phyloP scores from a whole-genome alignment of 495 filamentous ascomycete species.

The Penicillium cosmopolitanum region DNA sequence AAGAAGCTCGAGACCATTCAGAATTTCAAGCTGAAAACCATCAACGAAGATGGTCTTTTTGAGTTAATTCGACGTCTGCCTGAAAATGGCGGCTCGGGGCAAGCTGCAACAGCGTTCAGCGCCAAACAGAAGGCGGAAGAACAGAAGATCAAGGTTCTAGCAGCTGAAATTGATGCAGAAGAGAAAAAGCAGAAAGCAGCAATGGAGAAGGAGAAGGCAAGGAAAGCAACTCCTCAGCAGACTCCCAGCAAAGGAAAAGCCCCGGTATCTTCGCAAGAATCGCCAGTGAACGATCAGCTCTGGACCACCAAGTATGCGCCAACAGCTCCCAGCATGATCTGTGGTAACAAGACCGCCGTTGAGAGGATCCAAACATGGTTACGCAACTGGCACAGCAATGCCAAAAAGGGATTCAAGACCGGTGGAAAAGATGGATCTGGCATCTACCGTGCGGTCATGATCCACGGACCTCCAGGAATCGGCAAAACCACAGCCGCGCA shows the following conservation, averaged over 20 bases:
- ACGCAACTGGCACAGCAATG: constrained; percentile 73
- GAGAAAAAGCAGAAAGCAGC: constrained; percentile 39
- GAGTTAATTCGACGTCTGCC: constrained; percentile 83
- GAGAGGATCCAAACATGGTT: constrained; percentile 91
- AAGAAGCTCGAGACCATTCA: constrained; percentile 90
- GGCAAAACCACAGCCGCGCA: constrained; percentile 98
- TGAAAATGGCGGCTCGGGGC: constrained; percentile 80
- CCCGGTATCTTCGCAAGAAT: constrained; percentile 23
- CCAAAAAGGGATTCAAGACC: constrained; percentile 74
- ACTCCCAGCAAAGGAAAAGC: constrained; percentile 27
- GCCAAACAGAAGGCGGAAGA: constrained; percentile 83
- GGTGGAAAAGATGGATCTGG: constrained; percentile 82
- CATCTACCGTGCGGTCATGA: constrained; percentile 78
- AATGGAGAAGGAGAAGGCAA: constrained; percentile 53
- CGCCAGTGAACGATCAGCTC: constrained; percentile 64
- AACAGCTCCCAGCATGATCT: constrained; percentile 80
- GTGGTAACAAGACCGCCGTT: constrained; percentile 89
- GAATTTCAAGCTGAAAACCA: constrained; percentile 78
- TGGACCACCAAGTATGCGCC: constrained; percentile 98
- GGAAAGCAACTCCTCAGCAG: constrained; percentile 39
- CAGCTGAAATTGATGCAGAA: constrained; percentile 76
- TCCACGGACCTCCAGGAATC: constrained; percentile 94
- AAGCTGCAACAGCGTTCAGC: constrained; percentile 80
- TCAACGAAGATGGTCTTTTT: constrained; percentile 91
- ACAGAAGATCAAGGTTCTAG: constrained; percentile 74